Evolutionary conservation across 768 basidiomycete genomes (phyloP).

Genomic region (Strobilomyces echinocephalus): DNA sequence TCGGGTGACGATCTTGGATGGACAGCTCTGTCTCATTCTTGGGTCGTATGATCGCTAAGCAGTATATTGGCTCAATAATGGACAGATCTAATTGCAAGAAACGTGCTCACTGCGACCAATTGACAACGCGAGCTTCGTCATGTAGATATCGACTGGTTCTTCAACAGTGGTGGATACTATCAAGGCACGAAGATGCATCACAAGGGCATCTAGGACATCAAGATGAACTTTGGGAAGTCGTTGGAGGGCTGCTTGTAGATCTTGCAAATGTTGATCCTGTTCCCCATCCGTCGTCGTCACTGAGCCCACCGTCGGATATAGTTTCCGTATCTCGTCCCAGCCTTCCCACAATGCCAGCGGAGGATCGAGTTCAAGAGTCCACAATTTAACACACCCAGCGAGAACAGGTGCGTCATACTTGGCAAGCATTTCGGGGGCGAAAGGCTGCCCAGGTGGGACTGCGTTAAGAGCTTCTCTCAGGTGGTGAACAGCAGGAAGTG

Average conservation of each 20-base stretch:
- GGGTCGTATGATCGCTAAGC: constrained; percentile 73
- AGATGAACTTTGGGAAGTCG: constrained; percentile 76
- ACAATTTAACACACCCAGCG: constrained; percentile 81
- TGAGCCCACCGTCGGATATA: constrained; percentile 79
- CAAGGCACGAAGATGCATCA: constrained; percentile 71
- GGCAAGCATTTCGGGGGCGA: constrained; percentile 52
- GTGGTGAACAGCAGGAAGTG: constrained; percentile 75
- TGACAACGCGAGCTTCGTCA: constrained; percentile 83
- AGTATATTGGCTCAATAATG: constrained; percentile 1
- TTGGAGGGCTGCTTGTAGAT: constrained; percentile 57
- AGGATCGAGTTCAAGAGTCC: constrained; percentile 87
- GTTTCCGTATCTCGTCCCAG: constrained; percentile 84
- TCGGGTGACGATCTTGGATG: constrained; percentile 86
- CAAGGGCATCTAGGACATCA: constrained; percentile 70
- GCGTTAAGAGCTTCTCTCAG: constrained; percentile 82
- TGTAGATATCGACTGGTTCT: constrained; percentile 74
- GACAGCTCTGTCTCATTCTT: constrained; percentile 78
- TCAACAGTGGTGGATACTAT: constrained; percentile 64
- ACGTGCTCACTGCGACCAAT: constrained; percentile 71
- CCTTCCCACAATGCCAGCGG: constrained; percentile 82
- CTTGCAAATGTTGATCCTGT: constrained; percentile 57
- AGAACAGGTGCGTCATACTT: constrained; percentile 85
- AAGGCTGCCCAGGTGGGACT: constrained; percentile 45
- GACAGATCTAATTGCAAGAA: neutral
- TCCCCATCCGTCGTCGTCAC: constrained; percentile 49